Conservation (phyloP, 257 asterid genomes). For the Fraxinus pennsylvanica region DNA sequence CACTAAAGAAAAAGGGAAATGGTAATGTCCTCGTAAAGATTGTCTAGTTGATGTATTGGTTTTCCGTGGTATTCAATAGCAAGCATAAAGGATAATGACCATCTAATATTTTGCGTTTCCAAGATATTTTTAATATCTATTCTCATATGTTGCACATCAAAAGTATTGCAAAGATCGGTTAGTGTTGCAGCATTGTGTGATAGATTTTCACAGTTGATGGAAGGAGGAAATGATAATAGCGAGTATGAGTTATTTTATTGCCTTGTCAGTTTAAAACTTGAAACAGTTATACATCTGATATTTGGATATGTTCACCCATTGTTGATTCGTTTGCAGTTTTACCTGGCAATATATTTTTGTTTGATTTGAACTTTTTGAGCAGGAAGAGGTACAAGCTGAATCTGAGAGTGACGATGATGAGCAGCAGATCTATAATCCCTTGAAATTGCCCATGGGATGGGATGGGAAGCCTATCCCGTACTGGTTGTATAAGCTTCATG, state of each 20-base stretch:
- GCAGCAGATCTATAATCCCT: conserved; percentile 95
- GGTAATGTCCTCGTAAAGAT: background rate
- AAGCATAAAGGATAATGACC: background rate
- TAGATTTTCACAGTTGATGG: background rate
- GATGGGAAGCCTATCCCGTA: conserved; percentile 99
- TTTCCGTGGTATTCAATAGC: background rate
- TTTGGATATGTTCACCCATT: background rate
- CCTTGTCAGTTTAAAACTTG: background rate
- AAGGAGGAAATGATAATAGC: background rate
- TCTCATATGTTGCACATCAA: background rate
- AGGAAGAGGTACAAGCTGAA: conserved; percentile 91
- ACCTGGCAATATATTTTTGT: background rate
- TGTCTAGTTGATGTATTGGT: background rate
- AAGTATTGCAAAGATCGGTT: background rate
- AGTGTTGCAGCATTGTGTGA: background rate
- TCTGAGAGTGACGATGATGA: conserved; percentile 98
- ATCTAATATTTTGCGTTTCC: conserved; percentile 1
- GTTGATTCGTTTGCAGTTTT: background rate
- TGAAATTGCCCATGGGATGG: conserved; percentile 98
- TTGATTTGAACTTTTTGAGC: conserved; percentile 26
- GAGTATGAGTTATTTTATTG: background rate
- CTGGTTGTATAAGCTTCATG: conserved; percentile 98
- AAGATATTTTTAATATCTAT: background rate
- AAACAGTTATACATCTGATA: background rate
- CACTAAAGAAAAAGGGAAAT: background rate